These are phyloP conservation scores for Rhazya stricta DNA, from an alignment of 257 asterid species.

Conservation along the genomic window DNA sequence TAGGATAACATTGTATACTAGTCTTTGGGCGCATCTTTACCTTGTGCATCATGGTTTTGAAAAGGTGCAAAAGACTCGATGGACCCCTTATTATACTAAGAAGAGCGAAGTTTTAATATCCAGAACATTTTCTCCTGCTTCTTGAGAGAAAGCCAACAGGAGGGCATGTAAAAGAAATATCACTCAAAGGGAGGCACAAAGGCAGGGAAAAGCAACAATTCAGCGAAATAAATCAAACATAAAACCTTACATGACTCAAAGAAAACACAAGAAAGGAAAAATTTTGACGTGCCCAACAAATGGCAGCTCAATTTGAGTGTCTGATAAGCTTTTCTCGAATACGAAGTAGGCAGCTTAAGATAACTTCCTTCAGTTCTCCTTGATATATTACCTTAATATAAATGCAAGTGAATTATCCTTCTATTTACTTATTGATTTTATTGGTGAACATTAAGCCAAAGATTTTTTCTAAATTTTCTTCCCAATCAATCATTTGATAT, in stretches of 20 bases:
- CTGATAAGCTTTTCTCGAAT: not conserved
- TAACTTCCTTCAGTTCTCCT: not conserved
- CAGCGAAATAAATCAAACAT: not conserved
- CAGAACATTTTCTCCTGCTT: not conserved
- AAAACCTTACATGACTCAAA: not conserved
- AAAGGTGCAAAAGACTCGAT: not conserved
- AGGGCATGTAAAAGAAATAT: not conserved
- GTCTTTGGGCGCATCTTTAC: not conserved
- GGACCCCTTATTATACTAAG: not conserved
- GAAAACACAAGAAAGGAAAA: not conserved
- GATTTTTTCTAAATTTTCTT: too few relatives aligned
- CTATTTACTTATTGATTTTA: not conserved
- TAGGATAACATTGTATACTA: not conserved
- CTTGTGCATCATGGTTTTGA: not conserved
- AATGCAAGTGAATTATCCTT: not conserved
- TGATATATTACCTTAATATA: not conserved
- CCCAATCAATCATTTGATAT: too few relatives aligned
- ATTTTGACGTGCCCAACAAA: not conserved
- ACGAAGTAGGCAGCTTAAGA: not conserved
- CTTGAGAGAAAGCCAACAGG: not conserved
- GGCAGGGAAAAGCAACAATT: not conserved
- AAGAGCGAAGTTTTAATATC: not conserved
- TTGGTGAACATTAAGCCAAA: too few relatives aligned
- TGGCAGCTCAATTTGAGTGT: not conserved
- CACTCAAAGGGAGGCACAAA: not conserved